A percentile compares a stretch with the other conserved stretches of the same genome.
phyloP scores from a whole-genome alignment of 805 yeast genomes.

The Teunomyces cretensis region DNA sequence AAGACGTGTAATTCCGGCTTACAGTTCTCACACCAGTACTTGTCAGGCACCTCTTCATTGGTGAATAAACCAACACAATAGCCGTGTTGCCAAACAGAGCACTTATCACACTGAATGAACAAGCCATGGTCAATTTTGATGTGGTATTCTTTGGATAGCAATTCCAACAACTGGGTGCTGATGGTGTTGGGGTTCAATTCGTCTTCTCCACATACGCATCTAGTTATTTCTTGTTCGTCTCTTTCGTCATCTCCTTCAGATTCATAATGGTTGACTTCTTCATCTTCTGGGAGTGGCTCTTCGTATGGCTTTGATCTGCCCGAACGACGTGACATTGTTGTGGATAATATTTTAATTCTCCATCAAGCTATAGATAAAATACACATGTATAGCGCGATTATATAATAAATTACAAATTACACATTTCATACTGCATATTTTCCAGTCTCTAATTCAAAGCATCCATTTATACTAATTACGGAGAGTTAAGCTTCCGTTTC shows the following conservation, averaged over 20 bases:
- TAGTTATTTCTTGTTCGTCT: slow-evolving; percentile 42
- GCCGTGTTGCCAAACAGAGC: slow-evolving; percentile 98
- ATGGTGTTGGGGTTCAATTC: slow-evolving; percentile 30
- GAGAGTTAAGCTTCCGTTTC: slow-evolving; percentile 54
- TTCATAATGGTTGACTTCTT: slow-evolving; percentile 19
- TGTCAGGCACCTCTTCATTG: slow-evolving; percentile 80
- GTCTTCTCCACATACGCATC: slow-evolving; percentile 44
- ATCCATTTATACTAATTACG: slow-evolving; percentile 3
- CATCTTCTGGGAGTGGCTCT: slow-evolving; percentile 16
- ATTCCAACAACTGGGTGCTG: slow-evolving; percentile 21
- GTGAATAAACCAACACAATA: slow-evolving; percentile 84
- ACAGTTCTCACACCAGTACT: slow-evolving; percentile 93
- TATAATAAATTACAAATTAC: neutral
- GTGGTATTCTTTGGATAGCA: slow-evolving; percentile 31
- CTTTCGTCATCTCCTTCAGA: slow-evolving; percentile 22
- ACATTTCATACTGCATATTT: neutral
- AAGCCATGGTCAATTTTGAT: slow-evolving; percentile 55
- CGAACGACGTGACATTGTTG: slow-evolving; percentile 30
- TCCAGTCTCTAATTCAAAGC: neutral
- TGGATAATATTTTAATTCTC: neutral
- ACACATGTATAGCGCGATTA: neutral
- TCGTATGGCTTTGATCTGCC: slow-evolving; percentile 23
- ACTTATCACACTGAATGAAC: slow-evolving; percentile 82
- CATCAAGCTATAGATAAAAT: neutral
- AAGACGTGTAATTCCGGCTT: slow-evolving; percentile 76